These are phyloP conservation scores for Lentithecium fluviatile DNA, from an alignment of 495 filamentous ascomycete genomes.

Conservation along the genomic window DNA sequence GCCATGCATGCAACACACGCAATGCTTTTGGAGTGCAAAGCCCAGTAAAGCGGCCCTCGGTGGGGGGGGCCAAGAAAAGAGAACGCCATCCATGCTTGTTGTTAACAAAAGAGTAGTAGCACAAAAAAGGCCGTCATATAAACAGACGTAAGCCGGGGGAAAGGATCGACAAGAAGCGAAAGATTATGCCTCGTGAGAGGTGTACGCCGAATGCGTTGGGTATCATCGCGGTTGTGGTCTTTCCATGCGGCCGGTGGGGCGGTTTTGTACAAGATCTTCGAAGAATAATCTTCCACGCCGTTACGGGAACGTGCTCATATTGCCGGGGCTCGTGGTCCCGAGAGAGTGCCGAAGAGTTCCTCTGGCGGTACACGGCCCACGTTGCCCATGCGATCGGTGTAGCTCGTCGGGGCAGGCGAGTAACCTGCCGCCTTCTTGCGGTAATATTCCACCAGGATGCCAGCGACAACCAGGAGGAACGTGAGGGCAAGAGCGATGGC, in stretches of 20 bases:
- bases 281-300: not conserved
- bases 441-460: slow-evolving; percentile 78
- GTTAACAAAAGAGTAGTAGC: not conserved
- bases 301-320: slow-evolving; percentile 10
- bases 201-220: not conserved
- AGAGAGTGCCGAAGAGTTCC: slow-evolving; percentile 61
- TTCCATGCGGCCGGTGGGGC: not conserved
- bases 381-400: slow-evolving; percentile 67
- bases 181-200: not conserved
- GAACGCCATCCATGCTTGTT: not conserved
- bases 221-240: not conserved
- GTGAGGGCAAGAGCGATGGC: slow-evolving; percentile 83
- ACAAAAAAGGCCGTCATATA: slow-evolving; percentile 8
- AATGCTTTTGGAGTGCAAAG: not conserved
- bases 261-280: slow-evolving; percentile 5
- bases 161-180: slow-evolving; percentile 26
- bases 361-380: slow-evolving; percentile 79
- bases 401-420: slow-evolving; percentile 70
- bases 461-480: slow-evolving; percentile 81
- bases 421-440: slow-evolving; percentile 87
- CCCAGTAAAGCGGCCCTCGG: not conserved
- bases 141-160: not conserved
- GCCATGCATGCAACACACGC: not conserved
- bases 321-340: slow-evolving; percentile 18
- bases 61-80: not conserved